These are phyloP conservation scores for Talaromyces islandicus DNA, from an alignment of 2,329 filamentous ascomycete species.

Conservation along the genomic window DNA sequence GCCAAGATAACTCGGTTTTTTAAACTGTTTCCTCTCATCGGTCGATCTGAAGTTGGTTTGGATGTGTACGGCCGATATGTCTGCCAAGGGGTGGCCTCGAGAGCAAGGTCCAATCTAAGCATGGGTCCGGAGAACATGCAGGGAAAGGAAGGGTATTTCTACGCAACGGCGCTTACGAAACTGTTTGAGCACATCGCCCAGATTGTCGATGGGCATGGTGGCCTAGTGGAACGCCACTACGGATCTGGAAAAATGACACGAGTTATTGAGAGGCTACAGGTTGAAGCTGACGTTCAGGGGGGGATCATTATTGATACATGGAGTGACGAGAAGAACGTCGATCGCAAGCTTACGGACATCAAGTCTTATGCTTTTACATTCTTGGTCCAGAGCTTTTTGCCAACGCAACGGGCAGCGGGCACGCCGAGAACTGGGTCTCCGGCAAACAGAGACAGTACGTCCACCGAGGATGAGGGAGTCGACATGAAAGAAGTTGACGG, in stretches of 20 bases:
- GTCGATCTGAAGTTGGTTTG: slow-evolving; percentile 76
- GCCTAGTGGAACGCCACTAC: slow-evolving; percentile 89
- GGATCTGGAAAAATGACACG: slow-evolving; percentile 87
- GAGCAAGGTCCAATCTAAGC: slow-evolving; percentile 74
- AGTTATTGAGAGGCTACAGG: slow-evolving; percentile 86
- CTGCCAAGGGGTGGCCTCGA: slow-evolving; percentile 83
- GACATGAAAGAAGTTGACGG: slow-evolving; percentile 96
- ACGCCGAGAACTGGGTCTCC: slow-evolving; percentile 72
- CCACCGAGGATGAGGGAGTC: slow-evolving; percentile 82
- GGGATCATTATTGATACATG: slow-evolving; percentile 94
- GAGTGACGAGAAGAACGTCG: slow-evolving; percentile 80
- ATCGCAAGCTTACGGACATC: slow-evolving; percentile 84
- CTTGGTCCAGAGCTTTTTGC: slow-evolving; percentile 86
- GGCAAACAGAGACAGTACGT: slow-evolving; percentile 54
- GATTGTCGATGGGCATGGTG: slow-evolving; percentile 87
- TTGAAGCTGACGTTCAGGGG: slow-evolving; percentile 92
- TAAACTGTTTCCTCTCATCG: slow-evolving; percentile 94
- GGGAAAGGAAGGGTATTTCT: slow-evolving; percentile 77
- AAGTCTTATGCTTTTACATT: slow-evolving; percentile 98
- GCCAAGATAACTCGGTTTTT: slow-evolving; percentile 92
- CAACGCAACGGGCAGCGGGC: slow-evolving; percentile 59
- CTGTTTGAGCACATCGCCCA: slow-evolving; percentile 97
- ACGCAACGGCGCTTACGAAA: slow-evolving; percentile 81
- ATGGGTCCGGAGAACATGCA: slow-evolving; percentile 56
- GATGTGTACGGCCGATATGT: slow-evolving; percentile 96